Base-by-base conservation (phyloP, 2,329 filamentous ascomycete species). In the Thelonectria blattea region DNA sequence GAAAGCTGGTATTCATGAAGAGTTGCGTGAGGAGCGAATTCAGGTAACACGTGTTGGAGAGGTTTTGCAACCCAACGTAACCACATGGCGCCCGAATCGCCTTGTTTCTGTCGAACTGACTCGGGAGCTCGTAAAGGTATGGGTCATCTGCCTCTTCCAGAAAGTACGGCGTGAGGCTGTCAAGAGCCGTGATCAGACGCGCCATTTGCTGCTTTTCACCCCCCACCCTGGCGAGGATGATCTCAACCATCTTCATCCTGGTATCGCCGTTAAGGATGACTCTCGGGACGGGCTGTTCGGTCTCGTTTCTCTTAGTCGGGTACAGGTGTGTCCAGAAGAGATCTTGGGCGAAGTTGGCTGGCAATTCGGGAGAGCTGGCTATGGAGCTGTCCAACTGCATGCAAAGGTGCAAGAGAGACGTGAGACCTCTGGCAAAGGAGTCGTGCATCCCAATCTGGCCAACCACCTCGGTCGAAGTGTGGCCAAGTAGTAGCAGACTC, bases 11-110 rank as follows among this genome's bases (percentile, higher is more conserved):
- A 72, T 99, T 98, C 92, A 97, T 98, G 80, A 94, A 99, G 0
- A 99, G 85, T 72, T 99, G 95, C 0, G 93, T 94, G 62, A 98
- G 84, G 1, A 99, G 81, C 0, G 95, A 98, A 74, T 99, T 99
- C 72, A 98, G 85, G 73, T 99, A 99, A 76, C 95, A 99, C 0
- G 96, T 98, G 73, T 97, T 97, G 10, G 92, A 95, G 15, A 97
- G 83, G 70, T 99, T 99, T 58, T 85, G 85, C n/a, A 99, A 77
- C 1, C 95, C 95, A n/a, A 91, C 87, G 73, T 96, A 96, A 18
- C 92, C 93, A 63, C 91, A 91, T 1, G 85, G 78, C 2, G 91
- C 88, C 63, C 92, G 87, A n/a, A 96, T 84, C 15, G 87, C 85
- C 69, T 85, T 88, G 41, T 76, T 76, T 34, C 88, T 83, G 52